These are phyloP conservation scores for Phytophthora fragariae DNA, from an alignment of 352 stramenopile species.

Conservation along the genomic window DNA sequence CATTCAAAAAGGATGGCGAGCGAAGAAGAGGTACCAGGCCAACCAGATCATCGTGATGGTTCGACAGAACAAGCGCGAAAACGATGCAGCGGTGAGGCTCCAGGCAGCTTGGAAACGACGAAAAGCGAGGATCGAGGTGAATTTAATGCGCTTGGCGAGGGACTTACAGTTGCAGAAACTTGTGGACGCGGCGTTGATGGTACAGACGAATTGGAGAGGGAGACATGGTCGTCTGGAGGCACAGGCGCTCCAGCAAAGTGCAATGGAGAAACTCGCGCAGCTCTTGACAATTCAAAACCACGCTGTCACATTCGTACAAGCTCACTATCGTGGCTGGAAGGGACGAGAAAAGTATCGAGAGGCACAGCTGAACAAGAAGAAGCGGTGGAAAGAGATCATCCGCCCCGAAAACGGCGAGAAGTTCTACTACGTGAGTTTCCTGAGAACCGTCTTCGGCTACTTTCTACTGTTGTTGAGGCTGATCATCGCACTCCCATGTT, in stretches of 20 bases:
- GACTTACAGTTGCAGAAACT: conserved; percentile 49
- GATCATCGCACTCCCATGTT: not conserved
- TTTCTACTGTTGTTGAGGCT: conserved; percentile 2
- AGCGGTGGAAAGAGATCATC: conserved; percentile 92
- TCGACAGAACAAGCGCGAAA: conserved; percentile 41
- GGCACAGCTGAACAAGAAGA: conserved; percentile 69
- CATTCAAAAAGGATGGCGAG: conserved; percentile 68
- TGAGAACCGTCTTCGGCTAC: not conserved
- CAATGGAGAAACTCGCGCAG: conserved; percentile 50
- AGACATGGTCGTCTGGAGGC: conserved; percentile 43
- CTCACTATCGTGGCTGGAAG: conserved; percentile 72
- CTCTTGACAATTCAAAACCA: conserved; percentile 69
- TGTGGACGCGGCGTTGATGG: conserved; percentile 40
- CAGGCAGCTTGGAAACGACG: conserved; percentile 71
- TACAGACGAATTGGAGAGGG: conserved; percentile 64
- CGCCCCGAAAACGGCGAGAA: conserved; percentile 72
- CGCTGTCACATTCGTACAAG: conserved; percentile 79
- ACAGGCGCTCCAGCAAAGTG: conserved; percentile 36
- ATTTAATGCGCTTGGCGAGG: conserved; percentile 50
- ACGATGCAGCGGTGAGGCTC: conserved; percentile 58
- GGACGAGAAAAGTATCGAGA: conserved; percentile 70
- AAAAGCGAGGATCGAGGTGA: conserved; percentile 47
- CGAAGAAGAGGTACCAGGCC: conserved; percentile 48
- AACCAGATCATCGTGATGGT: conserved; percentile 54
- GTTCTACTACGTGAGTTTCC: conserved; percentile 91